These are phyloP conservation scores for Hirsutella rhossiliensis DNA, from an alignment of 2,329 filamentous ascomycete genomes.

Conservation along the genomic window DNA sequence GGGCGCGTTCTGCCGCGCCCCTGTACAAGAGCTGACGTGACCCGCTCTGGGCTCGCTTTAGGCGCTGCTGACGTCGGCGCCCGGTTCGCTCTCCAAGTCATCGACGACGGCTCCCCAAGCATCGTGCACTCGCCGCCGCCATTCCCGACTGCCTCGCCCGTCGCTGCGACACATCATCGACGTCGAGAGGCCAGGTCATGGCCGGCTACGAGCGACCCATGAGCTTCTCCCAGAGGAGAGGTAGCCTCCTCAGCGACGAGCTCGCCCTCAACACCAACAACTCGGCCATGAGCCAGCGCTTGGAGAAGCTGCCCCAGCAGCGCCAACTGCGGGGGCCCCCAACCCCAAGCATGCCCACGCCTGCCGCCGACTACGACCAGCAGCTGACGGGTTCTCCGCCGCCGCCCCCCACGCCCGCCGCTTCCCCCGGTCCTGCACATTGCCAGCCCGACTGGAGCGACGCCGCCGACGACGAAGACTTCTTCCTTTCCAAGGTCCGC, in stretches of 20 bases:
- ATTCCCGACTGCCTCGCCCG: background rate
- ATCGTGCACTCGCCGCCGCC: background rate
- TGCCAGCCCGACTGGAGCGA: constrained; percentile 62
- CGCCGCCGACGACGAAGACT: constrained; percentile 69
- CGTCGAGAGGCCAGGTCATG: constrained; percentile 11
- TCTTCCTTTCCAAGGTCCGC: constrained; percentile 67
- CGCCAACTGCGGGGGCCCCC: constrained; percentile 43
- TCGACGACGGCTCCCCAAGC: background rate
- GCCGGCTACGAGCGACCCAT: constrained; percentile 30
- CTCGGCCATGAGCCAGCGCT: constrained; percentile 29
- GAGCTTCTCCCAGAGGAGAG: constrained; percentile 50
- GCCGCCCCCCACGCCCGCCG: constrained; percentile 53
- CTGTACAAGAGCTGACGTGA: constrained; percentile 8
- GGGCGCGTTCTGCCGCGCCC: background rate
- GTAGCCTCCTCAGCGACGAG: constrained; percentile 45
- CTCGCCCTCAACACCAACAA: constrained; percentile 39
- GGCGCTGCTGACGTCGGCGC: constrained; percentile 1
- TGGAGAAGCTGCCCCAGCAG: constrained; percentile 36
- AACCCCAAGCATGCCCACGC: constrained; percentile 54
- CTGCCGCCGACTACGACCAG: constrained; percentile 50
- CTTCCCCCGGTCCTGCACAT: constrained; percentile 52
- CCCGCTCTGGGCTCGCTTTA: constrained; percentile 2
- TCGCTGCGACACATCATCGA: background rate
- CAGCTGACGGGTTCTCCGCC: constrained; percentile 49
- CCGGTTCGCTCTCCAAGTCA: background rate